phyloP scores from a whole-genome alignment of 306 rosid species.

The Cucurbita maxima region DNA sequence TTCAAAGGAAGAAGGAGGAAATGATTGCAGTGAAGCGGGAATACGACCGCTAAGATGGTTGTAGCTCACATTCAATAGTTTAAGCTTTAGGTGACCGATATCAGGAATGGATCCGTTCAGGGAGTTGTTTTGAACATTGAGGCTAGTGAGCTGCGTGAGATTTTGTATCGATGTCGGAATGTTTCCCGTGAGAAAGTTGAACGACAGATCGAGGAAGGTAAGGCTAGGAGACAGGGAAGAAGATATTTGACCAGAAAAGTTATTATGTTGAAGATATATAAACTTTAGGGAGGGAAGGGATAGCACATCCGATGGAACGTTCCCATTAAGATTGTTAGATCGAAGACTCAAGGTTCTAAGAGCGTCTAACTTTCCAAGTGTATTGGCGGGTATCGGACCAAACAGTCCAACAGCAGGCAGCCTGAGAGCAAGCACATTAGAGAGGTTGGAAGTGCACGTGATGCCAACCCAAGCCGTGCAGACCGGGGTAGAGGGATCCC shows the following conservation, averaged over 20 bases:
- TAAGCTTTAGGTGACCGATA: constrained; percentile 35
- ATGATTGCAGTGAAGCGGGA: constrained; percentile 39
- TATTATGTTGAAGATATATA: constrained; percentile 51
- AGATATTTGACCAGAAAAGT: constrained; percentile 51
- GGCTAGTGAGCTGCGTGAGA: constrained; percentile 30
- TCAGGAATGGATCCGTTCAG: constrained; percentile 57
- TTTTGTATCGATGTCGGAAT: constrained; percentile 39
- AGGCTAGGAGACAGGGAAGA: constrained; percentile 33
- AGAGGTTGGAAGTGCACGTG: constrained; percentile 30
- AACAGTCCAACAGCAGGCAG: constrained; percentile 56
- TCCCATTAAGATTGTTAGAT: constrained; percentile 51
- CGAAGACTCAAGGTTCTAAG: constrained; percentile 62
- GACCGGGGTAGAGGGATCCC: constrained; percentile 42
- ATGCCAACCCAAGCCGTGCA: constrained; percentile 77
- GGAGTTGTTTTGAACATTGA: constrained; percentile 53
- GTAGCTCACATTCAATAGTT: constrained; percentile 54
- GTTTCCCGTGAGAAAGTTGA: constrained; percentile 50
- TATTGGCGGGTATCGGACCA: constrained; percentile 53
- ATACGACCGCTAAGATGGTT: constrained; percentile 59
- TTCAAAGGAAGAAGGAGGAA: constrained; percentile 46
- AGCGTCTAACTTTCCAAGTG: constrained; percentile 49
- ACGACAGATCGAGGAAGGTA: constrained; percentile 54
- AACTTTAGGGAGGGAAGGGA: constrained; percentile 50
- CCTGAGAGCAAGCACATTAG: constrained; percentile 40
- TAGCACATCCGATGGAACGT: constrained; percentile 48